Evolutionary conservation across 2,329 filamentous ascomycete genomes (phyloP).

Genomic region (Botrytis elliptica): DNA sequence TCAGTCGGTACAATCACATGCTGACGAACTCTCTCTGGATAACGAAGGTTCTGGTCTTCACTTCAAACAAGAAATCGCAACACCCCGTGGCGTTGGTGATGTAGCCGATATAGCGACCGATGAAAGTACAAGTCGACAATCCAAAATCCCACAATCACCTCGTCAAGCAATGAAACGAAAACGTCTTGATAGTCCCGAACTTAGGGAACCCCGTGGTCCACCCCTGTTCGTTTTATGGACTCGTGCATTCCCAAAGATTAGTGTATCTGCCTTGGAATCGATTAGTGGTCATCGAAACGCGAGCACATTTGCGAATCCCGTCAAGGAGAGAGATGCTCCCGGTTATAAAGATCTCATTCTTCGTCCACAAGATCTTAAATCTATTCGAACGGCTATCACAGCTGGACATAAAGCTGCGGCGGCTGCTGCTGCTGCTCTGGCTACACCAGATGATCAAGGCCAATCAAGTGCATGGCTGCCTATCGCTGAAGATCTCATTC

Average conservation of each 20-base stretch:
- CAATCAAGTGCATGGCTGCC: slow-evolving; percentile 62
- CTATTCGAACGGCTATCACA: slow-evolving; percentile 72
- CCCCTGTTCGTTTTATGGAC: slow-evolving; percentile 72
- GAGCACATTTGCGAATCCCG: slow-evolving; percentile 74
- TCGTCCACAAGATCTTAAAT: slow-evolving; percentile 74
- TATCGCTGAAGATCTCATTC: slow-evolving; percentile 72
- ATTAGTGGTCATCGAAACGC: slow-evolving; percentile 75
- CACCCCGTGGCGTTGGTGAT: slow-evolving; percentile 55
- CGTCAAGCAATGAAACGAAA: slow-evolving; percentile 54
- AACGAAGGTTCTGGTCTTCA: slow-evolving; percentile 41
- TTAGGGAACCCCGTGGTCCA: slow-evolving; percentile 47
- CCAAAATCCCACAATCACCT: slow-evolving; percentile 36
- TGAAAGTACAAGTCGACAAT: slow-evolving; percentile 40
- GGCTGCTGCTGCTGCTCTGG: slow-evolving; percentile 60
- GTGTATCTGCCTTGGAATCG: slow-evolving; percentile 70
- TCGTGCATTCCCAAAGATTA: slow-evolving; percentile 71
- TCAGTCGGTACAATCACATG: slow-evolving; percentile 48
- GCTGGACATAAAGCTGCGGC: slow-evolving; percentile 68
- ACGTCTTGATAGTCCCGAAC: slow-evolving; percentile 42
- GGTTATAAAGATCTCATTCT: slow-evolving; percentile 73
- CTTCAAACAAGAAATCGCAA: slow-evolving; percentile 60
- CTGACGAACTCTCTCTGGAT: slow-evolving; percentile 50
- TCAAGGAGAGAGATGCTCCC: slow-evolving; percentile 73
- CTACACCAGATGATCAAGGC: slow-evolving; percentile 48
- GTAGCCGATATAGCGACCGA: slow-evolving; percentile 56